These are phyloP conservation scores for Escallonia rubra DNA, from an alignment of 129 eudicot genomes.

Conservation along the genomic window DNA sequence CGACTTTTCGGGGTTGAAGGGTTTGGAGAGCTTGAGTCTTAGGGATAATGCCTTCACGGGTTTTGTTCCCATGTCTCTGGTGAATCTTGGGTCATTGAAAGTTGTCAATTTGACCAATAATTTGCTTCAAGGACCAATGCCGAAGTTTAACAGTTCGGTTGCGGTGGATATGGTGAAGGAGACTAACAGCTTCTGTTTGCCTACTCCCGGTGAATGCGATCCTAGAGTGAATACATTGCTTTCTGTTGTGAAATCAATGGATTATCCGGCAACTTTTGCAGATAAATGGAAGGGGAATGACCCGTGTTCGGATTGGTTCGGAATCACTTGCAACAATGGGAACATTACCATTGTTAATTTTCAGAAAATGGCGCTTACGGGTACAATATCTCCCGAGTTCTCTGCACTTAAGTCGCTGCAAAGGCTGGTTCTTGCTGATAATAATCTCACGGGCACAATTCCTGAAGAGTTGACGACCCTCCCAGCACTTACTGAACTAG, in stretches of 20 bases:
- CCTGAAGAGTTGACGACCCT: conserved; percentile 75
- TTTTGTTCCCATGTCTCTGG: conserved; percentile 60
- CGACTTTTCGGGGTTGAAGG: conserved; percentile 71
- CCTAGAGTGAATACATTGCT: conserved; percentile 63
- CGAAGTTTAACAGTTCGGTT: conserved; percentile 53
- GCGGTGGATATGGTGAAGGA: conserved; percentile 51
- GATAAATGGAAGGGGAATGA: conserved; percentile 82
- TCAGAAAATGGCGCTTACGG: conserved; percentile 63
- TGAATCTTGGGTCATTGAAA: conserved; percentile 54
- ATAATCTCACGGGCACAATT: conserved; percentile 72
- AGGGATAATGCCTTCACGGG: conserved; percentile 84
- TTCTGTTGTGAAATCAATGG: conserved; percentile 51
- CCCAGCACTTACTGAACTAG: conserved; percentile 56
- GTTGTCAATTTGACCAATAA: conserved; percentile 84
- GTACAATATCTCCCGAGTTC: conserved; percentile 66
- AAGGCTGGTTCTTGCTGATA: conserved; percentile 73
- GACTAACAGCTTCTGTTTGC: conserved; percentile 73
- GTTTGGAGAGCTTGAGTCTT: conserved; percentile 56
- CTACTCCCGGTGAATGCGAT: conserved; percentile 77
- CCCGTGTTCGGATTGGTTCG: conserved; percentile 87
- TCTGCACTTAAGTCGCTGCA: conserved; percentile 69
- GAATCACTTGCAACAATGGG: conserved; percentile 68
- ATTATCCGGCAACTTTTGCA: conserved; percentile 61
- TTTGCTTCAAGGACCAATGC: conserved; percentile 85
- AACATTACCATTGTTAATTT: conserved; percentile 73